phyloP scores from a whole-genome alignment of 108 stramenopile species.

The Fragilariopsis cylindrus region DNA sequence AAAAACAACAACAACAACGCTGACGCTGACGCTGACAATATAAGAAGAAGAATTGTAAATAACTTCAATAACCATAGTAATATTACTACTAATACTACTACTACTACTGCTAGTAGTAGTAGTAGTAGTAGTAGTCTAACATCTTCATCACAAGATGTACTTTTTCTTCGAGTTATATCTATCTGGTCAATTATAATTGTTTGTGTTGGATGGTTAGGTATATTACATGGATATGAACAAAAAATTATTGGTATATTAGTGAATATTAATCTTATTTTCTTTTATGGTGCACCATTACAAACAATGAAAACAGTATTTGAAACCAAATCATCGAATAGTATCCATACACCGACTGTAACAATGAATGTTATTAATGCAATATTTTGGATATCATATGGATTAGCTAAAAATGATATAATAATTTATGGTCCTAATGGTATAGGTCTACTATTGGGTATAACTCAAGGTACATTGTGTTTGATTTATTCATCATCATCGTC shows the following conservation, averaged over 20 bases:
- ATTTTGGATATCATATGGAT: slow-evolving; percentile 42
- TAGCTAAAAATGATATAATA: slow-evolving; percentile 27
- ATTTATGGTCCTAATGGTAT: slow-evolving; percentile 37
- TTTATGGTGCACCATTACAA: slow-evolving; percentile 72
- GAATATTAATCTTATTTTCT: slow-evolving; percentile 72
- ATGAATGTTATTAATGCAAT: slow-evolving; percentile 27
- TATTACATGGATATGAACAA: slow-evolving; percentile 1
- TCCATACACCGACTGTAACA: slow-evolving; percentile 37
- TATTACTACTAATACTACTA: too few species aligned
- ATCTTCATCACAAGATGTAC: slow-evolving; percentile 18
- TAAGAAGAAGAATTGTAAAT: background rate
- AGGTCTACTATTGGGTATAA: slow-evolving; percentile 29
- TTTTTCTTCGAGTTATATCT: slow-evolving; percentile 34
- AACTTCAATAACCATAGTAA: background rate
- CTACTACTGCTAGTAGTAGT: background rate
- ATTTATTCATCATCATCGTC: slow-evolving; percentile 20
- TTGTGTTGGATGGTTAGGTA: slow-evolving; percentile 36
- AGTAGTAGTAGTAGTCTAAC: background rate
- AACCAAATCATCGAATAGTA: slow-evolving; percentile 32
- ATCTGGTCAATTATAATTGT: slow-evolving; percentile 40
- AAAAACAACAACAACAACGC: too few species aligned
- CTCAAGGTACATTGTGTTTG: slow-evolving; percentile 24
- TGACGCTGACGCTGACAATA: background rate
- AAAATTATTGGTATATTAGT: slow-evolving; percentile 55
- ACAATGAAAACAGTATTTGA: slow-evolving; percentile 59